Evolutionary conservation across 345 rosid genomes (phyloP).

Genomic region (Pugionium cornutum): DNA sequence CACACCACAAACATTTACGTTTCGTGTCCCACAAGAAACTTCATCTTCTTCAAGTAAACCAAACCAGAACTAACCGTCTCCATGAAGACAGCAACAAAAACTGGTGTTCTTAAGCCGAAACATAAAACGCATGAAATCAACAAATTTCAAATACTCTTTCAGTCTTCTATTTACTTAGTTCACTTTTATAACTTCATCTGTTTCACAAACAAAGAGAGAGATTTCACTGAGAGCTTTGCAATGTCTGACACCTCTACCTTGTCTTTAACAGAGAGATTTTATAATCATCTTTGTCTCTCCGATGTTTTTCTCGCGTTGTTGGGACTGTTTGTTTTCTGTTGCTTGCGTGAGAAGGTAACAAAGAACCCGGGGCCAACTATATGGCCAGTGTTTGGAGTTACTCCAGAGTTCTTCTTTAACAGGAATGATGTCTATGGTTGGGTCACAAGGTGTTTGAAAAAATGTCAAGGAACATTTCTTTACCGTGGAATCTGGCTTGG

Average conservation of each 20-base stretch:
- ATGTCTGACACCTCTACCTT: slow-evolving; percentile 21
- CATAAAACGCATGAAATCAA: slow-evolving; percentile 21
- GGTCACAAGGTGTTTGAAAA: slow-evolving; percentile 46
- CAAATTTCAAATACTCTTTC: slow-evolving; percentile 8
- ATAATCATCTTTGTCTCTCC: slow-evolving; percentile 37
- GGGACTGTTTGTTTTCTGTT: slow-evolving; percentile 55
- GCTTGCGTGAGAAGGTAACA: slow-evolving; percentile 47
- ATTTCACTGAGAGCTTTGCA: slow-evolving; percentile 1
- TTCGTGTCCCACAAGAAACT: slow-evolving; percentile 18
- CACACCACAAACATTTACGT: background rate
- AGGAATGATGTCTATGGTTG: slow-evolving; percentile 46
- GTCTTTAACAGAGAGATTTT: slow-evolving; percentile 36
- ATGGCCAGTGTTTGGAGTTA: slow-evolving; percentile 68
- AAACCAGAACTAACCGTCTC: background rate
- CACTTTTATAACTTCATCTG: slow-evolving; percentile 13
- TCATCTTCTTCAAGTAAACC: slow-evolving; percentile 2
- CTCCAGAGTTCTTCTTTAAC: slow-evolving; percentile 46
- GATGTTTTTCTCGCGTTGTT: slow-evolving; percentile 50
- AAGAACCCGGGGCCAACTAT: slow-evolving; percentile 56
- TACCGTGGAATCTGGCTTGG: slow-evolving; percentile 63
- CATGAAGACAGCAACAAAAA: slow-evolving; percentile 24
- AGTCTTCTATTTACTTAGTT: slow-evolving; percentile 4
- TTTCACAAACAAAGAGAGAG: background rate
- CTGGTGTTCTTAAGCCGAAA: slow-evolving; percentile 18
- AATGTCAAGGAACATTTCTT: slow-evolving; percentile 52